Percentiles rank a stretch among this genome's conserved stretches.
Conservation (phyloP, 2,329 filamentous ascomycete species). For the Chaetoscypha palmicola region DNA sequence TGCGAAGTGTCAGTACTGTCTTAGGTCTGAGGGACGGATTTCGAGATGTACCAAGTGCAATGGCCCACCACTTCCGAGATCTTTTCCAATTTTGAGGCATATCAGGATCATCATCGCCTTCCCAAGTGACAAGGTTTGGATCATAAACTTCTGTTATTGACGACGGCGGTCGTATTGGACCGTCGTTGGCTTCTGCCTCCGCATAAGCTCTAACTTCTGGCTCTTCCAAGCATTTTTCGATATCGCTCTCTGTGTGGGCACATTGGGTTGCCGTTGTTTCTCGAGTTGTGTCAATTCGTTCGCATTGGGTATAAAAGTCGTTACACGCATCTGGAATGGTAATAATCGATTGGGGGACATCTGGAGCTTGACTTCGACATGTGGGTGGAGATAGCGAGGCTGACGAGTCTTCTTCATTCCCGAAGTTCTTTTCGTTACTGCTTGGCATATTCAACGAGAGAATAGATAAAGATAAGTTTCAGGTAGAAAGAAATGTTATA, state of each 20-base stretch:
- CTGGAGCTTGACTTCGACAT: too few relatives aligned
- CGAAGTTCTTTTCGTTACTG: too few relatives aligned
- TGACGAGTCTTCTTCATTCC: too few relatives aligned
- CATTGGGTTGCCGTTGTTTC: neutral
- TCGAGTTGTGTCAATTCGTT: neutral
- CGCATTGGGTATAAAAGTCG: neutral
- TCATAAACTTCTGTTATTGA: neutral
- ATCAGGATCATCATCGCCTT: neutral
- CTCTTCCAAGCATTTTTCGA: neutral
- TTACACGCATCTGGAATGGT: neutral
- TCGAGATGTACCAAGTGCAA: neutral
- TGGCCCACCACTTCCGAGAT: neutral
- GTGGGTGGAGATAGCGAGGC: too few relatives aligned
- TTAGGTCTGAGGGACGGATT: too few relatives aligned
- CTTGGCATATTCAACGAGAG: too few relatives aligned
- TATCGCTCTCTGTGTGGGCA: neutral
- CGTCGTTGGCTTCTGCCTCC: neutral
- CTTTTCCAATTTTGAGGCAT: neutral
- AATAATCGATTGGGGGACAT: too few relatives aligned
- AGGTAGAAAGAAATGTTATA: too few relatives aligned
- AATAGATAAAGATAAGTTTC: too few relatives aligned
- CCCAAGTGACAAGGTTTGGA: neutral
- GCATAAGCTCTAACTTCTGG: neutral
- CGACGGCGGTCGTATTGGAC: neutral
- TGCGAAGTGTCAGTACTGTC: too few relatives aligned